Evolutionary conservation across 441 rosid species (phyloP), one percentile per base, ranked within the genome.

Genomic region (Hypseocharis bilobata): DNA sequence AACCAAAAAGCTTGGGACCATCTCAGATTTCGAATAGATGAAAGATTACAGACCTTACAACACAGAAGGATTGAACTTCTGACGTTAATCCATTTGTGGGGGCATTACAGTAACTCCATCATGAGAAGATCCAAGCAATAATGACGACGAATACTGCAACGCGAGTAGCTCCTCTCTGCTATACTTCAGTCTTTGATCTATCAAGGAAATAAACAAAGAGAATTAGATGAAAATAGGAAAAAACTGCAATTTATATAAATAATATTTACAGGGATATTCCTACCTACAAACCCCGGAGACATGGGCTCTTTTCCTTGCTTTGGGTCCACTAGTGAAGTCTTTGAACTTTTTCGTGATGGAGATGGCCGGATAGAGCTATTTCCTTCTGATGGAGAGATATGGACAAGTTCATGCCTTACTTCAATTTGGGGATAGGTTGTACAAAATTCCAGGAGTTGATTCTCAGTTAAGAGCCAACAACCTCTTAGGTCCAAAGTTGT

Each of bases 111-210:
- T 29, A 20, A 70, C 76, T 60, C 67, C 44, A 28, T 68, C 68
- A 16, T 1, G 62, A 29, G 77, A 59, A 73, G 65, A 51, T 44
- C 38, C 36, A 30, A 66, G 70, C 25, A 86, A 80, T 16, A 65
- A n/a, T n/a, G n/a, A 38, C 1, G 96, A 67, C 1, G 85, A 74
- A 62, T 60, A 49, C 64, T 76, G 88, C 65, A 88, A 72, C 23
- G 76, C 80, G 34, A 87, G 86, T 63, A 90, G 71, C 73, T 83
- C 88, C 75, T 86, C 93, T 72, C 84, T 82, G 72, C 66, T 66
- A 68, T 93, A 90, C 76, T 87, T 88, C 79, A 86, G 47, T 77
- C 97, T 87, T 82, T 90, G 96, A 86, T 90, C 97, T 88, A 78
- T 69, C 61, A 62, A 40, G 60, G 57, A 3, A 67, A 16, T 1